Conservation (phyloP, 345 rosid species). For the Pistacia integerrima region DNA sequence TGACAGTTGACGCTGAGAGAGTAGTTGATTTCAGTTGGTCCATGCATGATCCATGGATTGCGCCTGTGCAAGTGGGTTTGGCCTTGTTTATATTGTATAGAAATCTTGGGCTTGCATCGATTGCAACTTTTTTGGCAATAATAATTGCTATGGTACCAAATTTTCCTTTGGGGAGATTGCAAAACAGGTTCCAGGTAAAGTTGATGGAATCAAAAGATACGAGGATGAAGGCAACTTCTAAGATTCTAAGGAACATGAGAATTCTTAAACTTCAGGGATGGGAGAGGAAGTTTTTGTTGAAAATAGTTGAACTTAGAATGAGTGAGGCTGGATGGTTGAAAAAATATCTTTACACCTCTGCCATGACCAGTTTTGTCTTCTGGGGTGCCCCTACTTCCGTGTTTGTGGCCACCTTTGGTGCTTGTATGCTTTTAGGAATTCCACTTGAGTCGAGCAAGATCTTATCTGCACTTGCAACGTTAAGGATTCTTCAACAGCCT, state of each 20-base stretch:
- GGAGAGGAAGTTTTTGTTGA: slow-evolving; percentile 76
- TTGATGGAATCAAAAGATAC: slow-evolving; percentile 70
- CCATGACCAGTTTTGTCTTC: slow-evolving; percentile 51
- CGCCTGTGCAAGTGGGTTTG: slow-evolving; percentile 47
- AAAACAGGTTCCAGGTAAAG: slow-evolving; percentile 65
- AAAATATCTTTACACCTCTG: slow-evolving; percentile 50
- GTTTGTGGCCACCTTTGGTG: slow-evolving; percentile 57
- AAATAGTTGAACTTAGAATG: slow-evolving; percentile 48
- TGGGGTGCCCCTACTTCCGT: slow-evolving; percentile 72
- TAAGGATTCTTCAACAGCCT: slow-evolving; percentile 64
- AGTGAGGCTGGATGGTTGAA: slow-evolving; percentile 63
- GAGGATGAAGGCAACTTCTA: slow-evolving; percentile 68
- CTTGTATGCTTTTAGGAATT: slow-evolving; percentile 57
- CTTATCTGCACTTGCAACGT: slow-evolving; percentile 76
- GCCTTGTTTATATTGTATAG: slow-evolving; percentile 61
- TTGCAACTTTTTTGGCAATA: slow-evolving; percentile 60
- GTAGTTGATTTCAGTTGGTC: slow-evolving; percentile 55
- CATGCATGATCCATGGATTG: slow-evolving; percentile 67
- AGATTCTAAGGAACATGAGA: slow-evolving; percentile 71
- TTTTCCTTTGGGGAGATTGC: slow-evolving; percentile 56
- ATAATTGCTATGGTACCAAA: slow-evolving; percentile 54
- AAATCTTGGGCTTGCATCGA: slow-evolving; percentile 56
- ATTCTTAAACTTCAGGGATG: slow-evolving; percentile 81
- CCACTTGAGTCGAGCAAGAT: slow-evolving; percentile 71
- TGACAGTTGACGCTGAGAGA: slow-evolving; percentile 72